phyloP scores from a whole-genome alignment of 2,329 filamentous ascomycete genomes.

The Diaporthe vexans region DNA sequence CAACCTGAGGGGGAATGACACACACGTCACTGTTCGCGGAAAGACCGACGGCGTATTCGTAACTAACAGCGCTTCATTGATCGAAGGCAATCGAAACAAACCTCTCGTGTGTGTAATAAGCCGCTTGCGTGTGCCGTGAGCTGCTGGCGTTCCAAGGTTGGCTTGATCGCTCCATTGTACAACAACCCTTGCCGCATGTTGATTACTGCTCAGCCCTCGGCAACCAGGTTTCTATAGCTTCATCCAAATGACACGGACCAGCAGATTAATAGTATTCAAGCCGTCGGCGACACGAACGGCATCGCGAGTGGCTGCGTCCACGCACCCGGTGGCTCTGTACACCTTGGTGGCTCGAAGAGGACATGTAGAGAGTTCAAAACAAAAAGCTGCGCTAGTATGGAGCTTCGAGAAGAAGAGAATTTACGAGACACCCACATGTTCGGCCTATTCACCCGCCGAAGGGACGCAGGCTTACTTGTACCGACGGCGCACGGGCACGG shows the following conservation, averaged over 20 bases:
- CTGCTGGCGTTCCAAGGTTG: neutral
- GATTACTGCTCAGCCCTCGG: neutral
- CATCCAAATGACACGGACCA: neutral
- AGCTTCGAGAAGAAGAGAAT: neutral
- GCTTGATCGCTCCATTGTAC: neutral
- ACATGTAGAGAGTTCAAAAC: neutral
- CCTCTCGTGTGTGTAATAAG: neutral
- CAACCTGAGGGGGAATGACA: neutral
- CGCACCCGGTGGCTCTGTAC: too few species aligned
- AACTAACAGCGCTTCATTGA: neutral
- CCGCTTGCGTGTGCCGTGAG: neutral
- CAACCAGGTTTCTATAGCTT: neutral
- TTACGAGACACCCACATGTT: neutral
- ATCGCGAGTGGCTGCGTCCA: neutral
- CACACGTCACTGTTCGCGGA: neutral
- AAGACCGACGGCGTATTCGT: neutral
- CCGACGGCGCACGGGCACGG: constrained; percentile 13
- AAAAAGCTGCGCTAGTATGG: neutral
- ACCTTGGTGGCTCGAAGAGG: neutral
- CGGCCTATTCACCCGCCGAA: constrained; percentile 4
- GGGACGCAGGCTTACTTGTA: constrained; percentile 19
- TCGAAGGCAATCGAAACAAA: neutral
- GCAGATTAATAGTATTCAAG: neutral
- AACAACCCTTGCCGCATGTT: constrained; percentile 3
- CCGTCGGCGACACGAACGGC: constrained; percentile 9